These are phyloP conservation scores for Taiwanofungus camphoratus DNA, from an alignment of 1,284 basidiomycete species.

Conservation along the genomic window DNA sequence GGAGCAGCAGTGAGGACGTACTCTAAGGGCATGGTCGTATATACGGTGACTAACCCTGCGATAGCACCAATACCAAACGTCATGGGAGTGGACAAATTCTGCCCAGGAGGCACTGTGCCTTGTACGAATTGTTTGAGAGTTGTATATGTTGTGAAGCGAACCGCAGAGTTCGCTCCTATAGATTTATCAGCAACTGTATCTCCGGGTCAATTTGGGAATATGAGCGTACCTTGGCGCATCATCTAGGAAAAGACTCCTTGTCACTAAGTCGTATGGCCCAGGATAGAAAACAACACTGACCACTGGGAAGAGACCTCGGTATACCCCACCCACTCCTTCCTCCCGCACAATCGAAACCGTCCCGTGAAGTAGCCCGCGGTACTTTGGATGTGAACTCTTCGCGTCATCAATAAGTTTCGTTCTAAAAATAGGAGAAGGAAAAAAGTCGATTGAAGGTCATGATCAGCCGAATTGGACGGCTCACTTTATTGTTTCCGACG, in stretches of 20 bases:
- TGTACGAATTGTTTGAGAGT: conserved; percentile 92
- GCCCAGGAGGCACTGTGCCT: conserved; percentile 77
- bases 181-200: not conserved
- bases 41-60: conserved; percentile 94
- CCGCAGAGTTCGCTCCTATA: conserved; percentile 83
- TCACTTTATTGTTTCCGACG: conserved; percentile 97
- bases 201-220: not conserved
- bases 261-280: too few species aligned
- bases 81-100: conserved; percentile 79
- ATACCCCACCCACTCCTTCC: conserved; percentile 82
- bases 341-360: conserved; percentile 77
- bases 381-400: conserved; percentile 79
- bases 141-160: conserved; percentile 95
- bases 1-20: conserved; percentile 34
- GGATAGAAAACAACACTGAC: conserved; percentile 46
- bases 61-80: conserved; percentile 94
- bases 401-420: conserved; percentile 98
- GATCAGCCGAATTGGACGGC: conserved; percentile 21
- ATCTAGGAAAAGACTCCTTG: conserved; percentile 47
- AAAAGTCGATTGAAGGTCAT: not conserved
- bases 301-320: conserved; percentile 91
- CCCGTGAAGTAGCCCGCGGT: conserved; percentile 86
- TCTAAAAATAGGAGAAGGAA: conserved; percentile 50
- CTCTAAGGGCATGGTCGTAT: conserved; percentile 92
- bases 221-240: conserved; percentile 76